These are phyloP conservation scores for Glomus cerebriforme DNA, from an alignment of 192 early-diverging fungal species.

Conservation along the genomic window DNA sequence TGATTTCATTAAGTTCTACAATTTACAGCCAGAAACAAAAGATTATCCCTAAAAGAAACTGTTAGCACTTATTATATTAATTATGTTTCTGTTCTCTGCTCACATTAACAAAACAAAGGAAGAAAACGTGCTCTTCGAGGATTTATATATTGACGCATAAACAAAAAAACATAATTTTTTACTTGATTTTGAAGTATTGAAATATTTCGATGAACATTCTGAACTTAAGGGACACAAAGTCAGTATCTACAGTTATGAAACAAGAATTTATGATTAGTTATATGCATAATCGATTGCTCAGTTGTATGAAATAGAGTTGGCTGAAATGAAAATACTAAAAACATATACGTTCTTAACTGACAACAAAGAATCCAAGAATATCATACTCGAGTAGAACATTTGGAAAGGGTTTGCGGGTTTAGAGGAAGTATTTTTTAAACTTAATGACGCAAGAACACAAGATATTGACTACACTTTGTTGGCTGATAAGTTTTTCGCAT, in stretches of 20 bases:
- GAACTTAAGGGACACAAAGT: conserved; percentile 2
- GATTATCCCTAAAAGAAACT: not conserved
- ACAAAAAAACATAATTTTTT: conserved; percentile 14
- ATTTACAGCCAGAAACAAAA: conserved; percentile 11
- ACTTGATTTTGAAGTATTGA: not conserved
- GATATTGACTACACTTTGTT: conserved; percentile 1
- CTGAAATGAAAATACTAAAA: conserved; percentile 17
- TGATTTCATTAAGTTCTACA: conserved; percentile 21
- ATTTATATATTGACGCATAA: conserved; percentile 15
- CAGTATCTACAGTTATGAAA: not conserved
- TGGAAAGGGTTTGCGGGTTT: not conserved
- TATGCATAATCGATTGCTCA: conserved; percentile 2
- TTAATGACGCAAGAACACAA: not conserved
- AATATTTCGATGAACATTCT: not conserved
- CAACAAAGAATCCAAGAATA: conserved; percentile 16
- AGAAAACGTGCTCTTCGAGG: conserved; percentile 1
- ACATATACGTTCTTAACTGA: not conserved
- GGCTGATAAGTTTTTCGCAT: conserved; percentile 16
- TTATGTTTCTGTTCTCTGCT: conserved; percentile 4
- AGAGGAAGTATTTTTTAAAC: not conserved
- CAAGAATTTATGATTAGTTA: not conserved
- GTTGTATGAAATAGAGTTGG: conserved; percentile 3
- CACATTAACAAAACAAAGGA: not conserved
- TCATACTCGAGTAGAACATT: not conserved
- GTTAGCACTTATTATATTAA: conserved; percentile 9